Base-by-base conservation (phyloP, 768 basidiomycete genomes). In the Megacollybia marginata region DNA sequence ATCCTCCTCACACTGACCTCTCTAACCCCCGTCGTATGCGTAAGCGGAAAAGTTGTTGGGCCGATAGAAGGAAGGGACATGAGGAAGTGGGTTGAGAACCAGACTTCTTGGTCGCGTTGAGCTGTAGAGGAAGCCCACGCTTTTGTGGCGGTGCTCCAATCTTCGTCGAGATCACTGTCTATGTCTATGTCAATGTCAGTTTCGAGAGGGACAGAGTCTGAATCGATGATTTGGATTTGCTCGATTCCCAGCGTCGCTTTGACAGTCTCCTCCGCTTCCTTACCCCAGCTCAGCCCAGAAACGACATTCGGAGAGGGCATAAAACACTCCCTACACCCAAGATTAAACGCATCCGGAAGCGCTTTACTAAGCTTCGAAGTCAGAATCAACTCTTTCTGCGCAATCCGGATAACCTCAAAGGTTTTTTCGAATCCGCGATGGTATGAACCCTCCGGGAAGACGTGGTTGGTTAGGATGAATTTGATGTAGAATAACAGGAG, bases 1-100 rank as follows among this genome's bases (percentile, higher is more conserved):
- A 86, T 65, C n/a, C 73, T 67, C 1, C 83, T 70, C 51, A 78
- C 73, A 4, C 79, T 80, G 32, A 65, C 65, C 61, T 86, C 85
- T 32, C 77, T 72, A n/a, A n/a, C n/a, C n/a, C n/a, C n/a, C n/a
- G n/a, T n/a, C n/a, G n/a, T n/a, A n/a, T n/a, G n/a, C n/a, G n/a
- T n/a, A n/a, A n/a, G n/a, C n/a, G n/a, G n/a, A n/a, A n/a, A n/a
- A n/a, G n/a, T n/a, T n/a, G n/a, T n/a, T n/a, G n/a, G n/a, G n/a
- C n/a, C n/a, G n/a, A n/a, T n/a, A n/a, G n/a, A n/a, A n/a, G n/a
- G n/a, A n/a, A n/a, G n/a, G n/a, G n/a, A n/a, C n/a, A n/a, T n/a
- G n/a, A n/a, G n/a, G n/a, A n/a, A n/a, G n/a, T n/a, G n/a, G n/a
- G n/a, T n/a, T n/a, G n/a, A n/a, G n/a, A n/a, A n/a, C n/a, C n/a